phyloP scores from a whole-genome alignment of 208 protist species.

The Crithidia sp. region DNA sequence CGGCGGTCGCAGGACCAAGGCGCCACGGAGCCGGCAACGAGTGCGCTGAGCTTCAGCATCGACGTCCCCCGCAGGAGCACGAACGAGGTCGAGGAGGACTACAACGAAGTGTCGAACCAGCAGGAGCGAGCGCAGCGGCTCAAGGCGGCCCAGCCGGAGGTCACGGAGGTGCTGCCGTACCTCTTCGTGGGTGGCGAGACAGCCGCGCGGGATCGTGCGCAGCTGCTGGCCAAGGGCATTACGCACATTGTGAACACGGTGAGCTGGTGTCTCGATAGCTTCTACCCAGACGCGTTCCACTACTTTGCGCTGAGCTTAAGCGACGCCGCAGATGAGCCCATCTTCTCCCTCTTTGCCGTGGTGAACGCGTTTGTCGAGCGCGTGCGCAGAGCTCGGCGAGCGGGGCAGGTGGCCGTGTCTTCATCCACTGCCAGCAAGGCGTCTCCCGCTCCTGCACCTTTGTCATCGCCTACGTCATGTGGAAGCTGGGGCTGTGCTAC shows the following conservation, averaged over 20 bases:
- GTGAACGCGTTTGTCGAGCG: slow-evolving; percentile 90
- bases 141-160: slow-evolving; percentile 61
- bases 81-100: slow-evolving; percentile 31
- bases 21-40: neutral
- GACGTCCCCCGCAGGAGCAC: neutral
- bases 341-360: slow-evolving; percentile 89
- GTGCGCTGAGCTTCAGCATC: neutral
- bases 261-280: slow-evolving; percentile 72
- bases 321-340: slow-evolving; percentile 91
- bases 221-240: slow-evolving; percentile 86
- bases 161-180: slow-evolving; percentile 83
- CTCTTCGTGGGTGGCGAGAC: slow-evolving; percentile 84
- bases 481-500: slow-evolving; percentile 80
- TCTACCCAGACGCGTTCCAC: slow-evolving; percentile 72
- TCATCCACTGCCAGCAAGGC: slow-evolving; percentile 96
- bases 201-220: slow-evolving; percentile 60
- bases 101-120: slow-evolving; percentile 60
- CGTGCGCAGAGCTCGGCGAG: slow-evolving; percentile 28
- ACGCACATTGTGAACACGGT: slow-evolving; percentile 95
- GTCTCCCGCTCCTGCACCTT: slow-evolving; percentile 91
- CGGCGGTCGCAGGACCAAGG: neutral
- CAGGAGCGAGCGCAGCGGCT: slow-evolving; percentile 71
- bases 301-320: slow-evolving; percentile 87
- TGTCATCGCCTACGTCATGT: slow-evolving; percentile 94
- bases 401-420: slow-evolving; percentile 63